Percentiles rank a stretch among this genome's conserved stretches.
Conservation (phyloP, 306 rosid species). For the Rosa lucieae region DNA sequence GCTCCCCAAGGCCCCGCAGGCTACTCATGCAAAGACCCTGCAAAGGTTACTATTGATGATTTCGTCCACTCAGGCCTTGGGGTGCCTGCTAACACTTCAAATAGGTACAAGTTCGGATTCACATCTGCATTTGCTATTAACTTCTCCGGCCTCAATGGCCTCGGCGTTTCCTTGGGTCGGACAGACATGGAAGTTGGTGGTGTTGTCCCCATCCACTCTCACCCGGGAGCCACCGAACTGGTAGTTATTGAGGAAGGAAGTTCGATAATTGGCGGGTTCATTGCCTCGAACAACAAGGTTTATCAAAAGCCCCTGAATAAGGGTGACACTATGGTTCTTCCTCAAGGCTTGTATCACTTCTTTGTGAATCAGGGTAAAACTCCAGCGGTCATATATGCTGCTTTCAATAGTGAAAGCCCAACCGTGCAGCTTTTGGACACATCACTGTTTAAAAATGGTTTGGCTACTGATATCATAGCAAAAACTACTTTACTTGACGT, state of each 20-base stretch:
- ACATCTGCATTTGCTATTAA: slow-evolving; percentile 50
- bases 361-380: slow-evolving; percentile 42
- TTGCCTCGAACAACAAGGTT: slow-evolving; percentile 52
- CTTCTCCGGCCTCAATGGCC: slow-evolving; percentile 61
- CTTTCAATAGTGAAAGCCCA: slow-evolving; percentile 65
- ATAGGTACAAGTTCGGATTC: slow-evolving; percentile 48
- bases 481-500: slow-evolving; percentile 59
- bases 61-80: slow-evolving; percentile 53
- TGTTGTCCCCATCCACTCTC: slow-evolving; percentile 61
- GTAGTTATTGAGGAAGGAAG: slow-evolving; percentile 47
- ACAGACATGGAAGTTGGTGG: slow-evolving; percentile 50
- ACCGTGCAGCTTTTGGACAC: slow-evolving; percentile 65
- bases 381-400: slow-evolving; percentile 32
- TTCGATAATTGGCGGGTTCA: slow-evolving; percentile 51
- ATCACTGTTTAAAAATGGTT: slow-evolving; percentile 62
- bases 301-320: slow-evolving; percentile 47
- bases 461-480: slow-evolving; percentile 47
- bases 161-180: slow-evolving; percentile 55
- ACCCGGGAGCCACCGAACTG: slow-evolving; percentile 55
- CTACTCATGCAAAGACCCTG: slow-evolving; percentile 54
- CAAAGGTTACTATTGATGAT: slow-evolving; percentile 44
- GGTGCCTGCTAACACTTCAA: slow-evolving; percentile 52
- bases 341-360: slow-evolving; percentile 76
- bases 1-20: slow-evolving; percentile 55
- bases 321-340: slow-evolving; percentile 76